These are phyloP conservation scores for Lasiodiplodia sp. DNA, from an alignment of 2,329 filamentous ascomycete species.

Conservation along the genomic window DNA sequence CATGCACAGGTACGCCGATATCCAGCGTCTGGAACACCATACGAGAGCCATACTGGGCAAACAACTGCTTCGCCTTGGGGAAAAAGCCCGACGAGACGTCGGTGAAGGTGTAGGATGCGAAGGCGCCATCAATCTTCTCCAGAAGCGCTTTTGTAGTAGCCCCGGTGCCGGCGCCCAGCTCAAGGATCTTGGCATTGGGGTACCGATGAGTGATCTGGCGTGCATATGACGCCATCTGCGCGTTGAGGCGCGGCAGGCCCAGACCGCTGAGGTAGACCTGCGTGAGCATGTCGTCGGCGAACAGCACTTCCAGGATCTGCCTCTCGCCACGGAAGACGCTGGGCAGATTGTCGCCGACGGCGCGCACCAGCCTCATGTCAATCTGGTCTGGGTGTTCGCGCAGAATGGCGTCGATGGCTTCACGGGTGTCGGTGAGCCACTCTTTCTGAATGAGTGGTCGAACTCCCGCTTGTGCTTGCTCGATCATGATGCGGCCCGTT, in stretches of 20 bases:
- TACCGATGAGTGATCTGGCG: slow-evolving; percentile 3
- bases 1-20: slow-evolving; percentile 19
- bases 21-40: slow-evolving; percentile 25
- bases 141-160: slow-evolving; percentile 25
- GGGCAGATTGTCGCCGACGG: slow-evolving; percentile 3
- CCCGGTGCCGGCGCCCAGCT: slow-evolving; percentile 32
- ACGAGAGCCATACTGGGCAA: slow-evolving; percentile 3
- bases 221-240: neutral
- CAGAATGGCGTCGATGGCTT: neutral
- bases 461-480: neutral
- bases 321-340: neutral
- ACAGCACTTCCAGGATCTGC: neutral
- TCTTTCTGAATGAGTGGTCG: neutral
- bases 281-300: neutral
- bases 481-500: neutral
- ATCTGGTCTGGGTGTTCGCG: neutral
- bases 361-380: neutral
- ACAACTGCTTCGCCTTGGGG: slow-evolving; percentile 13
- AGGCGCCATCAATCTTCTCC: neutral
- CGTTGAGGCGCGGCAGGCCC: neutral
- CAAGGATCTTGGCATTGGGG: slow-evolving; percentile 20
- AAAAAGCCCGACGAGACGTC: slow-evolving; percentile 38
- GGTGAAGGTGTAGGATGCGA: slow-evolving; percentile 34
- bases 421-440: slow-evolving; percentile 1
- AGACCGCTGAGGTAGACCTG: neutral